Percentiles rank a stretch among this genome's conserved stretches.
These are phyloP conservation scores for Cladosporium sp. DNA, from an alignment of 2,329 filamentous ascomycete genomes.

Conservation along the genomic window DNA sequence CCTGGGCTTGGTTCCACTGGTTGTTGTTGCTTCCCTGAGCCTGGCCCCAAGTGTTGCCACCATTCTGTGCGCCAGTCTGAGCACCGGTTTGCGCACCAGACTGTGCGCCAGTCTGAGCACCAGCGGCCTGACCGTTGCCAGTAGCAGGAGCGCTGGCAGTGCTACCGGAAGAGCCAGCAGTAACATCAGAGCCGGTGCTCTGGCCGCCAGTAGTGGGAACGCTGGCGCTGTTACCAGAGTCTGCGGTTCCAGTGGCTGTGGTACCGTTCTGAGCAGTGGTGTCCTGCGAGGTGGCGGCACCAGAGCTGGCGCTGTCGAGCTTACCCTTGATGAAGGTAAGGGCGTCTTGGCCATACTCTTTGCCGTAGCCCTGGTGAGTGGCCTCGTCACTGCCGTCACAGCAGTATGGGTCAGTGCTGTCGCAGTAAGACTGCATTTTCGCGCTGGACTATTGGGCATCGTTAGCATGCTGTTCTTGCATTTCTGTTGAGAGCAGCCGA, in stretches of 20 bases:
- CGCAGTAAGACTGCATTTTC: conserved; percentile 65
- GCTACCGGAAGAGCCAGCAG: background rate
- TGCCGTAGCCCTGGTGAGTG: conserved; percentile 63
- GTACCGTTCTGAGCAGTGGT: conserved; percentile 9
- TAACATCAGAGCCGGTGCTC: background rate
- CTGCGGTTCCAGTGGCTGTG: background rate
- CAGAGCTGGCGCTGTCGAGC: conserved; percentile 33
- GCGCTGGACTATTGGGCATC: conserved; percentile 6
- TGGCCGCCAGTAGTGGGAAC: background rate
- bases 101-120: background rate
- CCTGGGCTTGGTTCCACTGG: conserved; percentile 7
- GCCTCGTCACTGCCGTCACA: conserved; percentile 63
- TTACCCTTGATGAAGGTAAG: conserved; percentile 61
- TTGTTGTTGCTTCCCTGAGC: background rate
- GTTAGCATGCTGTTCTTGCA: background rate
- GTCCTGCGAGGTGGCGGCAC: background rate
- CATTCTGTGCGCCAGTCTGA: conserved; percentile 9
- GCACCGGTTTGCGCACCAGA: conserved; percentile 2
- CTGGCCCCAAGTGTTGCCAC: conserved; percentile 14
- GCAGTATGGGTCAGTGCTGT: conserved; percentile 65
- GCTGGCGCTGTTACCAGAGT: background rate
- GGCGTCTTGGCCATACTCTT: conserved; percentile 61
- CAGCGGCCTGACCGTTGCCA: background rate
- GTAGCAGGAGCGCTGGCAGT: background rate
- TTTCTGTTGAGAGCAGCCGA: background rate